Base-by-base conservation (phyloP, 1,139 yeast genomes). In the Wickerhamomyces sp. region DNA sequence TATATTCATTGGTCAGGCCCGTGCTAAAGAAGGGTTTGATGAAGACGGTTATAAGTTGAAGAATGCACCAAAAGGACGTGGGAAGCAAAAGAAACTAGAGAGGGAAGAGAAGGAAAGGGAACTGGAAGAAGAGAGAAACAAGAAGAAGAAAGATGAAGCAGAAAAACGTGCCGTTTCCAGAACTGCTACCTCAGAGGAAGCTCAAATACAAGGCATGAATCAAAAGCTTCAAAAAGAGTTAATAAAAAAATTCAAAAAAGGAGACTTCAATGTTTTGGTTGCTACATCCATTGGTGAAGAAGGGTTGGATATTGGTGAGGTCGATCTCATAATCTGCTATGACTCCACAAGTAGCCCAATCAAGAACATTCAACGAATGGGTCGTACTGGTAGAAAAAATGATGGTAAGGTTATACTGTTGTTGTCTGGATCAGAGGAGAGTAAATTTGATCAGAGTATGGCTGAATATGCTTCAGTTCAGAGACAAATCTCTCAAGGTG, bases 261-360 rank as follows among this genome's bases (percentile, higher is more conserved):
- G 95, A 7, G 69, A 65, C 1, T 78, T 78, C 58, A 94, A 93
- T 60, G 81, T 88, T 8, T 69, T 94, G 30, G 95, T 94, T 4
- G 97, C 98, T 7, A 94, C 99, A 0, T 90, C 97, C 0, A 93
- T 94, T 61, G 99, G 98, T 39, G 99, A 94, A 63, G 99, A 94
- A 71, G 99, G 99, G 43, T 73, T 94, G 51, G 99, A 94, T 71
- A 94, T 94, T 54, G 98, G 99, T 32, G 98, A 94, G 60, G 99
- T 94, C 43, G 99, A 94, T 63, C 64, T 93, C 56, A 93, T 94
- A 55, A 75, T 93, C 7, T 90, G 97, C 59, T 93, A 83, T 64
- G 99, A 94, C 58, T 88, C 96, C 1, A 90, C 97, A 0, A 76
- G 90, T 33, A 88, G 96, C 41, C 98, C 99, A 0, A 93, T 94